Conservation (phyloP, 768 basidiomycete species). For the Megacollybia marginata region DNA sequence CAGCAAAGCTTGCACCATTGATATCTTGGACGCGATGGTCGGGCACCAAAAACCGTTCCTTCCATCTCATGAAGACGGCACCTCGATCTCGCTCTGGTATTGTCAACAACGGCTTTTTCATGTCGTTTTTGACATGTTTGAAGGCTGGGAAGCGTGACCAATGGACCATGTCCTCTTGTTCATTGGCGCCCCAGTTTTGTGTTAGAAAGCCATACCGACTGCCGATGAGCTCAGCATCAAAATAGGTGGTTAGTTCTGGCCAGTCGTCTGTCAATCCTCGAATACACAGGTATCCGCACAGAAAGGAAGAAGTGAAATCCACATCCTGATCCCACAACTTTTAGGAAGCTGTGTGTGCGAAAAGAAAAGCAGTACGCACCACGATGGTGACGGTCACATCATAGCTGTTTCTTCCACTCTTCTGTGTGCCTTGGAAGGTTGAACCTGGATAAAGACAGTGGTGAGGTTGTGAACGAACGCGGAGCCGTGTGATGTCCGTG, state of each 20-base stretch:
- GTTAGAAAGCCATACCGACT: slow-evolving; percentile 88
- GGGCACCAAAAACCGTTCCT: slow-evolving; percentile 93
- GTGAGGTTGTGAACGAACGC: slow-evolving; percentile 63
- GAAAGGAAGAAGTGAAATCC: slow-evolving; percentile 75
- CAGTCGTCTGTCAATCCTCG: slow-evolving; percentile 89
- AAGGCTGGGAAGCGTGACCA: slow-evolving; percentile 94
- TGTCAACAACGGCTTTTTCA: slow-evolving; percentile 71
- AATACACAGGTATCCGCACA: slow-evolving; percentile 91
- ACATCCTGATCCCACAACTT: slow-evolving; percentile 54
- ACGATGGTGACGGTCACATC: slow-evolving; percentile 90
- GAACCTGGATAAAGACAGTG: slow-evolving; percentile 86
- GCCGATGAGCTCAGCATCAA: slow-evolving; percentile 95
- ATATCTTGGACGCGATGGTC: slow-evolving; percentile 92
- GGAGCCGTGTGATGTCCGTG: slow-evolving; percentile 69
- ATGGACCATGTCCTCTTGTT: slow-evolving; percentile 88
- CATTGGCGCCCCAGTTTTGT: slow-evolving; percentile 82
- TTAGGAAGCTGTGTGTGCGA: slow-evolving; percentile 3
- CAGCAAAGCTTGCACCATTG: slow-evolving; percentile 91
- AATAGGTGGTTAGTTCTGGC: slow-evolving; percentile 94
- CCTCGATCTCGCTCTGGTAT: slow-evolving; percentile 72
- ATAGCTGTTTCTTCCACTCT: slow-evolving; percentile 89
- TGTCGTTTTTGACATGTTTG: slow-evolving; percentile 70
- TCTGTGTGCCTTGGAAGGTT: slow-evolving; percentile 85
- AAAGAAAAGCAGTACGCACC: slow-evolving; percentile 41
- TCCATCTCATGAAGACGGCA: slow-evolving; percentile 94